Base-by-base conservation (phyloP, 129 eudicot genomes). In the Flaveria sonorensis region DNA sequence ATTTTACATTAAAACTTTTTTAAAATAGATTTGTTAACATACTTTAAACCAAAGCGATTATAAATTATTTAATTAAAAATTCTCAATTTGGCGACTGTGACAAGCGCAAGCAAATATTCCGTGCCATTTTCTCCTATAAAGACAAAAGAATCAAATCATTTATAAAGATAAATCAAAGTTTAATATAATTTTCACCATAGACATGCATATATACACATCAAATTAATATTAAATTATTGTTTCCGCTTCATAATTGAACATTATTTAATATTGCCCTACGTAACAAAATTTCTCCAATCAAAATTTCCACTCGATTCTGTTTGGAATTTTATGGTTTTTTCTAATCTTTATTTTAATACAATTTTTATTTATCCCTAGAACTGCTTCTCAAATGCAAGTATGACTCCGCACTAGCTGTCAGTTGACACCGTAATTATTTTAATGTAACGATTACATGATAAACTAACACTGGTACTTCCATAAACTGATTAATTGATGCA, bases 91-190 rank as follows among this genome's bases (percentile, higher is more conserved):
- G 16, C 62, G 83, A 71, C 14, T 32, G 66, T 61, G 83, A 71
- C 83, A 3, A 26, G 77, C 66, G 73, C 56, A 71, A 72, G 66
- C 77, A 79, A 70, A 79, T 79, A 79, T 79, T 61, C 83, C 78
- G 20, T 36, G 57, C 78, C 47, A 61, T 59, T 70, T 78, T 71
- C 55, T 78, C 77, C 64, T 23, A 48, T 15, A 61, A 20, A 71
- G 77, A 79, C 77, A 79, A 79, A 71, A 43, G 77, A 62, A 60
- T 62, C 72, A 62, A 20, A 79, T 79, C 56, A 19, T 61, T 61
- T 59, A 56, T 36, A 26, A n/a, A 20, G 18, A 1, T 28, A 48
- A 72, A 70, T 71, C 14, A 79, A 50, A 26, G n/a, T 15, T 61
- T 45, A 36, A 79, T 21, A 79, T 46, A 39, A 51, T 32, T 36